Base-by-base conservation (phyloP, 129 eudicot genomes). In the Apium graveolens region DNA sequence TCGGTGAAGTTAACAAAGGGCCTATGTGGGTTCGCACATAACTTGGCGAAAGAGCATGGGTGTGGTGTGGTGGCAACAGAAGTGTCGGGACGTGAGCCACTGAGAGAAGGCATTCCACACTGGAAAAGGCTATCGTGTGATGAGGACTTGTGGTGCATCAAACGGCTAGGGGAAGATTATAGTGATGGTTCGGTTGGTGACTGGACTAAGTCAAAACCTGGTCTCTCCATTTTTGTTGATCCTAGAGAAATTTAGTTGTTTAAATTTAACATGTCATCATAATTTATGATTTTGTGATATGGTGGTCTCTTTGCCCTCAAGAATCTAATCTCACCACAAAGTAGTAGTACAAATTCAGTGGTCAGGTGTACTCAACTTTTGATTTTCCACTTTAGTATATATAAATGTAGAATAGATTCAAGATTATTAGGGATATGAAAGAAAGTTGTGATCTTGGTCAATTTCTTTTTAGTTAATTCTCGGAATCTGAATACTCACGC, bases 21-120 rank as follows among this genome's bases (percentile, higher is more conserved):
- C 37, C 84, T 96, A 26, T 96, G 94, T 60, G 82, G 88, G 39
- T 80, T 81, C 37, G 99, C 94, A 7, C 99, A 96, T 80, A 96
- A 96, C 70, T 43, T 96, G 76, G 99, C 96, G 0, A 85, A 85
- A 73, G 87, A 92, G 72, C 53, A 27, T 10, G 92, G 92, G 69
- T 96, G 99, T n/a, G 88, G 96, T 0, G 96, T 96, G 82, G 97
- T 96, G 73, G 99, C 95, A 11, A 92, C 99, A 1, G 99, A 96
- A 84, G 97, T 96, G n/a, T 88, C 92, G 0, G 82, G 87, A 7
- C 44, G 81, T 3, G 99, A 96, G 31, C 97, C 99, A 78, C 87
- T 96, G 31, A 81, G 80, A 84, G 70, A 74, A 6, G 97, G 84
- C 27, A 85, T 96, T 29, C 99, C 99, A 17, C 95, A 96, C 62